A percentile compares a stretch with the other conserved stretches of the same genome.
phyloP scores from a whole-genome alignment of 2,329 filamentous ascomycete species.

The Fusarium pseudoanthophilum region DNA sequence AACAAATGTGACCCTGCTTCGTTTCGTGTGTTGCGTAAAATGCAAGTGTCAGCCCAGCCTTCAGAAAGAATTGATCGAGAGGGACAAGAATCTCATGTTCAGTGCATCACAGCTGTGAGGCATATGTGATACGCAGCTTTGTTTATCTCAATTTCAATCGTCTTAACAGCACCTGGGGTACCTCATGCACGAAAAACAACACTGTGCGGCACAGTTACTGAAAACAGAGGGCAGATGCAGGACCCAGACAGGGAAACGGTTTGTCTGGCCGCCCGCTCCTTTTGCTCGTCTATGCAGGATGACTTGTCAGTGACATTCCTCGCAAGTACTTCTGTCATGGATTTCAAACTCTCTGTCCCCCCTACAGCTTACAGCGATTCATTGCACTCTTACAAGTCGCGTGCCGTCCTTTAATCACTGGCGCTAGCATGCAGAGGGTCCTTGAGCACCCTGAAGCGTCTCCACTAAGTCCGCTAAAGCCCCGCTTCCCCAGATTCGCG shows the following conservation, averaged over 20 bases:
- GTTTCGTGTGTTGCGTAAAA: constrained; percentile 2
- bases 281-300: not conserved
- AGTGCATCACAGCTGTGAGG: not conserved
- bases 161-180: not conserved
- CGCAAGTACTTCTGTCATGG: not conserved
- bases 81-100: not conserved
- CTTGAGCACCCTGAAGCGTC: constrained; percentile 15
- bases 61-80: constrained; percentile 1
- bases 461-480: constrained; percentile 27
- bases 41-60: constrained; percentile 32
- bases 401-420: constrained; percentile 13
- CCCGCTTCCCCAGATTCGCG: constrained; percentile 39
- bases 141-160: not conserved
- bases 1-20: not conserved
- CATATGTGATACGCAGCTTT: not conserved
- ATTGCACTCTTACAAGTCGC: constrained; percentile 14
- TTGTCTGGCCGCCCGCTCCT: not conserved
- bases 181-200: not conserved
- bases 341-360: not conserved
- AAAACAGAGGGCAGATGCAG: not conserved
- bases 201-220: constrained; percentile 9
- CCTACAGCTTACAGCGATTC: constrained; percentile 9
- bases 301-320: not conserved
- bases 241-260: constrained; percentile 2
- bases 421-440: constrained; percentile 17